Base-by-base conservation (phyloP, 2,329 filamentous ascomycete genomes). In the Hysterium pulicare region DNA sequence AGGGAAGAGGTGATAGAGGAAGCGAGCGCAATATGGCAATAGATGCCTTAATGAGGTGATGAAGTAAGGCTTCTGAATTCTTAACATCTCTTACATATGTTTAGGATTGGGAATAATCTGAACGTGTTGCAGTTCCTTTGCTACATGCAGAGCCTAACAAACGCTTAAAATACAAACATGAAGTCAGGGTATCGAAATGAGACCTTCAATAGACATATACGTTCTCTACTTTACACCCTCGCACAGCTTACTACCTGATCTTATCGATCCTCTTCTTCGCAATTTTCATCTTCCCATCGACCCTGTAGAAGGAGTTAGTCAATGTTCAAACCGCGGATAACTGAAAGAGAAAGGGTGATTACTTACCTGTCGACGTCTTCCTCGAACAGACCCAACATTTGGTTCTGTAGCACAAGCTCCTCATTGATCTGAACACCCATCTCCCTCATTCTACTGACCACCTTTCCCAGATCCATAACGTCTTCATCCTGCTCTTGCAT, bases 381-480 rank as follows among this genome's bases (percentile, higher is more conserved):
- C 49, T 84, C 82, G 47, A 90, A 61, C 51, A 80, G 66, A 10
- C 80, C 77, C 22, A 93, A 71, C 78, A 89, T 79, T 62, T 81
- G 76, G 41, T 81, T 85, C 70, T 91, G 86, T 51, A 79, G 67
- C 40, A 82, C 77, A 42, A 90, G 75, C 70, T 91, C 87, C 38
- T 83, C 78, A 49, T 87, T 78, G 57, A 93, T 90, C 43, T 82
- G 77, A 35, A 87, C 71, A 0, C 87, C 87, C 78, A 91, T 87
- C 66, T 90, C 83, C 58, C 79, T 83, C 71, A 91, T 84, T 45
- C 84, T 72, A 36, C 82, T 72, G 35, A 91, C 83, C 36, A 88
- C 83, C 50, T 79, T 81, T 2, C 79, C 76, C 42, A 93, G 69
- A 53, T 81, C 74, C 15, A 85, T 77, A 2, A 93, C 77, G 53